These are phyloP conservation scores for Sclerotinia borealis DNA, from an alignment of 2,329 filamentous ascomycete species.

Conservation along the genomic window DNA sequence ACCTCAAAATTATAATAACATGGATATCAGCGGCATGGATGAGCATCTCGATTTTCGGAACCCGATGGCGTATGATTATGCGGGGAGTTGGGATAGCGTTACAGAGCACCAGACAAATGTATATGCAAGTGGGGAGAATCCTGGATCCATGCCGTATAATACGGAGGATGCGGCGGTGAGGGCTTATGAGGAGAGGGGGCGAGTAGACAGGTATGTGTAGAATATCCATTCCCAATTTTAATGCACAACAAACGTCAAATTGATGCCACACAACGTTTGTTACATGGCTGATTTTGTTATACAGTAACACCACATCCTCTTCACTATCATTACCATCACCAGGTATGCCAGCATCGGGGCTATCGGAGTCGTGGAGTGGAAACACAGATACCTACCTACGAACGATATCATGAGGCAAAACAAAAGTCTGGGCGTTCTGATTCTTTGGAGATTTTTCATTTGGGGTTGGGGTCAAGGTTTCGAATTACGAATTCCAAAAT, in stretches of 20 bases:
- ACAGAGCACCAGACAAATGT: conserved; percentile 81
- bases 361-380: neutral
- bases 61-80: conserved; percentile 84
- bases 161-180: conserved; percentile 64
- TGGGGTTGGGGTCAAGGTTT: neutral
- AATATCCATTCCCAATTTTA: neutral
- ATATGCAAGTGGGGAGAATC: conserved; percentile 50
- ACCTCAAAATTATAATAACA: conserved; percentile 53
- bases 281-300: neutral
- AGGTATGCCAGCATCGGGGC: no score
- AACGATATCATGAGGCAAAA: neutral
- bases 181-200: conserved; percentile 59
- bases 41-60: conserved; percentile 67
- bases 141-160: conserved; percentile 69
- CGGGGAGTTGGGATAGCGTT: conserved; percentile 69
- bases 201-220: neutral
- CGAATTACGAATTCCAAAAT: neutral
- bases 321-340: neutral
- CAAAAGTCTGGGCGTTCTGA: neutral
- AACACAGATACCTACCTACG: neutral
- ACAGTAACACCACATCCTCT: neutral
- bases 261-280: neutral
- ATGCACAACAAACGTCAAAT: neutral
- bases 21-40: conserved; percentile 60
- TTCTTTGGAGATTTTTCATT: neutral